phyloP scores from a whole-genome alignment of 345 rosid species.

The Dimocarpus longan region DNA sequence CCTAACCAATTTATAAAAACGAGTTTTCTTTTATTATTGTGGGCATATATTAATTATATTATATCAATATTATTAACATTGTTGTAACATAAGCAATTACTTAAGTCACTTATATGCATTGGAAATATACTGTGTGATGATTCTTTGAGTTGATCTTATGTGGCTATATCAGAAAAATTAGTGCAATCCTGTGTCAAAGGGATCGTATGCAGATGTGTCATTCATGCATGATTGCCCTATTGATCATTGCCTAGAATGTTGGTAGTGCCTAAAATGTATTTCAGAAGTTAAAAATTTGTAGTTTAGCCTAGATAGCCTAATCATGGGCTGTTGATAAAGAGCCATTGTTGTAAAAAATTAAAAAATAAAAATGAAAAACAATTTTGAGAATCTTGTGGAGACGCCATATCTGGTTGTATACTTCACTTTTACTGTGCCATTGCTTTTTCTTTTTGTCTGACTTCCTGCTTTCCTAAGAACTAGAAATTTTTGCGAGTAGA shows the following conservation, averaged over 20 bases:
- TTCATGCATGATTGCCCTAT: background rate
- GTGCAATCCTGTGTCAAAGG: background rate
- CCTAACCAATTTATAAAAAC: background rate
- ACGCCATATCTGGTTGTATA: background rate
- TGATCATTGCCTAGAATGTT: background rate
- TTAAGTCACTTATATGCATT: background rate
- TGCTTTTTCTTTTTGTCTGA: background rate
- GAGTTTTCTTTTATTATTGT: background rate
- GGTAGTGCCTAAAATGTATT: background rate
- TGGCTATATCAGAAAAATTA: background rate
- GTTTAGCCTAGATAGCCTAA: background rate
- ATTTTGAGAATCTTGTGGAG: background rate
- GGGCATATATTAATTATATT: background rate
- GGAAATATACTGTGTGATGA: background rate
- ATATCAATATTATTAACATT: background rate
- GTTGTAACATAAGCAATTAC: background rate
- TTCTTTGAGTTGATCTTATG: background rate
- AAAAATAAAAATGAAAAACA: background rate
- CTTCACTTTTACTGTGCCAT: background rate
- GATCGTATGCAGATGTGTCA: background rate
- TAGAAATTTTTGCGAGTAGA: slow-evolving; percentile 11
- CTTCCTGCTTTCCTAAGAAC: slow-evolving; percentile 1
- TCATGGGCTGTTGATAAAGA: background rate
- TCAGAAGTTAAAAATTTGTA: slow-evolving; percentile 1
- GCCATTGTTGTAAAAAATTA: background rate